Conservation (phyloP, 2,329 filamentous ascomycete species). For the Trichoderma simmonsii region DNA sequence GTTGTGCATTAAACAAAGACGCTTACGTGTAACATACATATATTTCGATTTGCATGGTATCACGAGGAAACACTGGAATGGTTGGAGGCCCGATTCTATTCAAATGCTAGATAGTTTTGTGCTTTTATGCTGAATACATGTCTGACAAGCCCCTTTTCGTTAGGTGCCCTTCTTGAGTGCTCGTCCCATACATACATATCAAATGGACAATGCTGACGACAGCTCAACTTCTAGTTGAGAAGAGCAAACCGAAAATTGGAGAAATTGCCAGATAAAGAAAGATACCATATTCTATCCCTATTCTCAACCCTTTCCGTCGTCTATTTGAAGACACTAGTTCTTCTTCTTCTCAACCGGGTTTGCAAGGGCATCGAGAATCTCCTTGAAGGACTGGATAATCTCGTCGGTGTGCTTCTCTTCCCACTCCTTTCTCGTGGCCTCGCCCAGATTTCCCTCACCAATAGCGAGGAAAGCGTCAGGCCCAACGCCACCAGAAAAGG, state of each 20-base stretch:
- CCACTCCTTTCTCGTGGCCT: slow-evolving; percentile 8
- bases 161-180: background rate
- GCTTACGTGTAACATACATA: slow-evolving; percentile 9
- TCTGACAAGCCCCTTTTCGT: background rate
- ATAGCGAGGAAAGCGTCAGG: slow-evolving; percentile 7
- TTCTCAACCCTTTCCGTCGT: background rate
- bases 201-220: background rate
- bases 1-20: slow-evolving; percentile 7
- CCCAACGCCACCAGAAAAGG: background rate
- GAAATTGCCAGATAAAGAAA: background rate
- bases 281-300: background rate
- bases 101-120: background rate
- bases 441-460: slow-evolving; percentile 13
- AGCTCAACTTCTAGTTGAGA: background rate
- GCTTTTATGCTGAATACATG: background rate
- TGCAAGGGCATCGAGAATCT: slow-evolving; percentile 6
- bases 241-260: background rate
- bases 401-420: slow-evolving; percentile 2
- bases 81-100: background rate
- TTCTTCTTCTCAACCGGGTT: slow-evolving; percentile 17
- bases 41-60: slow-evolving; percentile 4
- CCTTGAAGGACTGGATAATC: slow-evolving; percentile 13
- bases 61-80: background rate
- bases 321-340: background rate
- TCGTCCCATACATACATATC: background rate